phyloP scores from a whole-genome alignment of 176 grass and related monocot species.

The Juncus inflexus region DNA sequence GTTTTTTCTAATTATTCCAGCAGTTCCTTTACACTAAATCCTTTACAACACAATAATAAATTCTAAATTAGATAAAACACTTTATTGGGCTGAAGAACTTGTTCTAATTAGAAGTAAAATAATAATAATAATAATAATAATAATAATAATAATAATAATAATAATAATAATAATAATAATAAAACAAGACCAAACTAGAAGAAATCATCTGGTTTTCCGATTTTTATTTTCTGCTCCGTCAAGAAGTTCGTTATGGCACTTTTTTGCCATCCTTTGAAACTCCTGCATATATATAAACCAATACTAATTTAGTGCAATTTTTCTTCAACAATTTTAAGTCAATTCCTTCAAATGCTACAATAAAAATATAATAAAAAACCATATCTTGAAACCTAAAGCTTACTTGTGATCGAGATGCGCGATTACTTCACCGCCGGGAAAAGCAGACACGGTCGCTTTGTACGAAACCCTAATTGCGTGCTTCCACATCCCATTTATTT shows the following conservation, averaged over 20 bases:
- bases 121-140: too few relatives aligned
- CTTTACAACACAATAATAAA: too few relatives aligned
- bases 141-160: too few relatives aligned
- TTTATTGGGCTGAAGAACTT: too few relatives aligned
- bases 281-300: conserved; percentile 43
- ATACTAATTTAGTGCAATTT: background rate
- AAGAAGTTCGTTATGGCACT: conserved; percentile 69
- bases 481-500: conserved; percentile 78
- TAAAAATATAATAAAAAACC: too few relatives aligned
- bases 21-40: too few relatives aligned
- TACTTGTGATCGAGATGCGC: conserved; percentile 99
- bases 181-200: background rate
- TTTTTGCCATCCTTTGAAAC: conserved; percentile 96
- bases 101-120: too few relatives aligned
- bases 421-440: conserved; percentile 84
- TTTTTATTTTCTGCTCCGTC: conserved; percentile 59
- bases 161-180: too few relatives aligned
- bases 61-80: too few relatives aligned
- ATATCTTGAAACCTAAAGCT: conserved; percentile 17
- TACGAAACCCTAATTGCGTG: conserved; percentile 86
- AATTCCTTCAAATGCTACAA: too few relatives aligned
- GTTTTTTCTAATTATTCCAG: too few relatives aligned
- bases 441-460: conserved; percentile 68
- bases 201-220: conserved; percentile 82
- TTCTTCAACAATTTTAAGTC: too few relatives aligned